Evolutionary conservation across 1,284 basidiomycete genomes (phyloP), one percentile per base, ranked within the genome.

Genomic region (Naganishia liquefaciens): DNA sequence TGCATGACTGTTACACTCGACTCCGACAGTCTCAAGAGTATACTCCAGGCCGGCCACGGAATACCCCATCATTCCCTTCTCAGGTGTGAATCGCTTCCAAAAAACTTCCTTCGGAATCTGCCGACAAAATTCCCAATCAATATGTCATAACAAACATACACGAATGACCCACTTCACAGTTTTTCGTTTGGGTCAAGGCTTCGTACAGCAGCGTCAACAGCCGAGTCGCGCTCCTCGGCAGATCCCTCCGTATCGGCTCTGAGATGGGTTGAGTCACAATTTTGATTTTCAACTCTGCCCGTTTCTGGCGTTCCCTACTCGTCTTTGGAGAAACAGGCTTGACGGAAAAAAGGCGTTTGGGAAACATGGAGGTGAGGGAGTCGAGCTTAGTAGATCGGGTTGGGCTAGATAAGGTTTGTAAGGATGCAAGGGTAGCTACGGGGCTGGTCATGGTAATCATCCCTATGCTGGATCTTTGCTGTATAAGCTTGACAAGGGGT

Each of bases 1-100:
- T 37, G 47, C 66, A 28, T 64, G 55, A 9, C 55, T 64, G 27
- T 68, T 68, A 27, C 66, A 68, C 33, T 68, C 66, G 33, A 68
- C 60, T 5, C 66, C 66, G 0, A 68, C 66, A 15, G 66, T 62
- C 17, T 55, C 58, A 21, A 65, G 43, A 6, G 63, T 65, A 21
- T 58, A 43, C 27, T 68, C 66, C 27, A 68, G 55, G 19, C 64
- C 63, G 3, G 19, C 37, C 13, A 62, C 39, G 5, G 63, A 42
- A 37, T 68, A 68, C 11, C 30, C 19, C 5, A 43, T 13, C 9
- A n/a, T 28, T 25, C 30, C 33, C 30, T 37, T 17, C 11, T 19
- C 19, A 15, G 30, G 51, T 19, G 15, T 28, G 27, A 64, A 68
- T n/a, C 55, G 64, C 15, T 19, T 33, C 66, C 66, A 68, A 37